These are phyloP conservation scores for Lanmaoa rubissima DNA, from an alignment of 768 basidiomycete species.

Conservation along the genomic window DNA sequence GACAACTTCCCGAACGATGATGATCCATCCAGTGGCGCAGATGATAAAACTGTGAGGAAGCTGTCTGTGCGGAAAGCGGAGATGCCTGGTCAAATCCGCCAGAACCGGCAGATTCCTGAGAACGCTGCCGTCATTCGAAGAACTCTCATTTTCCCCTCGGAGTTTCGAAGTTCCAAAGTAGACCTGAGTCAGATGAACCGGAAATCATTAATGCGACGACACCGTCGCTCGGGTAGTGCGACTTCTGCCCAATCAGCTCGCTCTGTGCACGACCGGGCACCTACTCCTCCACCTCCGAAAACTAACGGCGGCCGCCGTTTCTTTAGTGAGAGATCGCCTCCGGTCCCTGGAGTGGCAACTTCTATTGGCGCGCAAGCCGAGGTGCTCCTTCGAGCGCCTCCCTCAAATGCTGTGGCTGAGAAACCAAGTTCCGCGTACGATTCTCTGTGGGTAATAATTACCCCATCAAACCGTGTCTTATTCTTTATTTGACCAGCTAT, in stretches of 20 bases:
- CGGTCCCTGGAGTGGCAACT: constrained; percentile 62
- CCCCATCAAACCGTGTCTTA: constrained; percentile 13
- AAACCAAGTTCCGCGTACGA: constrained; percentile 74
- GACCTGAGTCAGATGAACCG: constrained; percentile 55
- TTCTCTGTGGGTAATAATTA: constrained; percentile 58
- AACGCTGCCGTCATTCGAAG: constrained; percentile 61
- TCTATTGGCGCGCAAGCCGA: constrained; percentile 44
- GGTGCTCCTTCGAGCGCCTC: constrained; percentile 39
- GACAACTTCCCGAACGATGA: constrained; percentile 31
- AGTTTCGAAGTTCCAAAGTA: constrained; percentile 53
- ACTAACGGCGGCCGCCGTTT: constrained; percentile 54
- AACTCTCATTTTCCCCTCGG: constrained; percentile 78
- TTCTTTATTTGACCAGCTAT: constrained; percentile 49
- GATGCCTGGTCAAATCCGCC: constrained; percentile 26
- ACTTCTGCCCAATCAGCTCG: constrained; percentile 60
- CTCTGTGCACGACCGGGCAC: constrained; percentile 77
- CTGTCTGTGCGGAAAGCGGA: constrained; percentile 21
- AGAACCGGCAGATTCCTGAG: constrained; percentile 36
- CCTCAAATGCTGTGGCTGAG: constrained; percentile 46
- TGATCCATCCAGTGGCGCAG: constrained; percentile 30
- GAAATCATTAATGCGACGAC: constrained; percentile 48
- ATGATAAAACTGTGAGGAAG: constrained; percentile 31
- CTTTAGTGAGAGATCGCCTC: constrained; percentile 64
- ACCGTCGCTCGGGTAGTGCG: constrained; percentile 62
- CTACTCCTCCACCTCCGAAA: constrained; percentile 82